A percentile compares a stretch with the other conserved stretches of the same genome.
Evolutionary conservation across 169 alveolate genomes (phyloP).

Genomic region (Toxoplasma gondii): DNA sequence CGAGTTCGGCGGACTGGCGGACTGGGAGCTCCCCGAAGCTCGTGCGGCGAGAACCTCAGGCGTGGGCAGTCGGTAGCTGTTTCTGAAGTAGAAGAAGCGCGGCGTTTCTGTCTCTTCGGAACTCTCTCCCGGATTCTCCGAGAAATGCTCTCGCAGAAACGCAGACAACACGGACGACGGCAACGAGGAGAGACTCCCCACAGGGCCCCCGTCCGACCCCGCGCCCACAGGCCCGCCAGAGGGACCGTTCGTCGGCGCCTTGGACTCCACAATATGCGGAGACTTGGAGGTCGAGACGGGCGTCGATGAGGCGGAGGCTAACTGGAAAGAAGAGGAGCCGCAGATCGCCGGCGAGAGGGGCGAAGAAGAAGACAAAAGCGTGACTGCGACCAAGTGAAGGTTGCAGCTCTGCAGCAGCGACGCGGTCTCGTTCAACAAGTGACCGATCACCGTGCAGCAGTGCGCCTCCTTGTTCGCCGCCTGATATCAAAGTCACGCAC

Average conservation of each 20-base stretch:
- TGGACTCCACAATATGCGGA: background rate
- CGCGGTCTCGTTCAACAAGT: slow-evolving; percentile 31
- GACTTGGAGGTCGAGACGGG: background rate
- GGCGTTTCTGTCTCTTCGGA: slow-evolving; percentile 10
- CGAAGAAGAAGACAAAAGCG: slow-evolving; percentile 5
- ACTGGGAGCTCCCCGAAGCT: background rate
- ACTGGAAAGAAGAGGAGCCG: background rate
- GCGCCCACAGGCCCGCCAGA: background rate
- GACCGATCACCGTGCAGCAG: background rate
- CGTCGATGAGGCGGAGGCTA: background rate
- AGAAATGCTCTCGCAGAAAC: slow-evolving; percentile 3
- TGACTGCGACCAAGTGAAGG: slow-evolving; percentile 9
- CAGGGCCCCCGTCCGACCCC: background rate
- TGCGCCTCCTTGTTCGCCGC: slow-evolving; percentile 20
- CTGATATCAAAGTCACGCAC: background rate
- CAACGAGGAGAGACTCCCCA: background rate
- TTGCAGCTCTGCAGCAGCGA: background rate
- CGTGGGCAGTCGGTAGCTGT: background rate
- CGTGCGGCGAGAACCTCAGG: background rate
- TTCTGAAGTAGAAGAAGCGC: slow-evolving; percentile 17
- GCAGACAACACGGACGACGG: background rate
- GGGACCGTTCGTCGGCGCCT: too few species aligned
- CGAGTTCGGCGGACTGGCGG: background rate
- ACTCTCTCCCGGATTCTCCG: background rate
- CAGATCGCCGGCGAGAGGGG: background rate